Percentiles rank a stretch among this genome's conserved stretches.
phyloP scores from a whole-genome alignment of 1,139 yeast species.

The Magnusiomyces sp. region DNA sequence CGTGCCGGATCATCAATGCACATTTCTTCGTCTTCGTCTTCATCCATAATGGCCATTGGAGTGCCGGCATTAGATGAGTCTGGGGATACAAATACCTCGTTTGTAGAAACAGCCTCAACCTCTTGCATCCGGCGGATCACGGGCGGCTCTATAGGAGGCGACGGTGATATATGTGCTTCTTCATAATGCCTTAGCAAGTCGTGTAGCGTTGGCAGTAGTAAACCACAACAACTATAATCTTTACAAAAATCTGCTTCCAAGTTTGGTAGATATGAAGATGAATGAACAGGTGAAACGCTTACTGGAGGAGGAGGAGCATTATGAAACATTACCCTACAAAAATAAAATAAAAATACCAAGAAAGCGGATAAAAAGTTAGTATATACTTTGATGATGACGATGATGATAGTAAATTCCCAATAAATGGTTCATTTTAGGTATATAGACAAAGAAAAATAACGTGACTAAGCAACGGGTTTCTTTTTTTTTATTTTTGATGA shows the following conservation, averaged over 20 bases:
- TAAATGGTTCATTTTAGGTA: not conserved
- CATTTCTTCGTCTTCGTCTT: slow-evolving; percentile 38
- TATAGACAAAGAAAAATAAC: not conserved
- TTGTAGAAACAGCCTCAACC: slow-evolving; percentile 70
- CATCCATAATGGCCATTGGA: slow-evolving; percentile 30
- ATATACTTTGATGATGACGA: too few species aligned
- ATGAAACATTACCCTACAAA: slow-evolving; percentile 27
- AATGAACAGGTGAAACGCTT: slow-evolving; percentile 46
- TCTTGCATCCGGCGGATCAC: slow-evolving; percentile 34
- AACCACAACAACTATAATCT: slow-evolving; percentile 95
- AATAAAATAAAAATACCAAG: too few species aligned
- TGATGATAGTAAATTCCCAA: not conserved
- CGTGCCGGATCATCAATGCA: slow-evolving; percentile 76
- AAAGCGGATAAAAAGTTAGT: too few species aligned
- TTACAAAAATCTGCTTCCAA: slow-evolving; percentile 93
- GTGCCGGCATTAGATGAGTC: slow-evolving; percentile 24
- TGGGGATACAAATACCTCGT: slow-evolving; percentile 66
- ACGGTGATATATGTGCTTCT: slow-evolving; percentile 82
- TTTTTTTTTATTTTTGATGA: too few species aligned
- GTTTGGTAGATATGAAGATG: slow-evolving; percentile 75
- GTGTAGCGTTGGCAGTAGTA: slow-evolving; percentile 82
- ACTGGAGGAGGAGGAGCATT: slow-evolving; percentile 24
- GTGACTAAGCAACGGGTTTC: too few species aligned
- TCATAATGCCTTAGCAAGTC: slow-evolving; percentile 91
- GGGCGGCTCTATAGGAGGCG: slow-evolving; percentile 45